Conservation (phyloP, 768 basidiomycete genomes). For the Mycena crocata region DNA sequence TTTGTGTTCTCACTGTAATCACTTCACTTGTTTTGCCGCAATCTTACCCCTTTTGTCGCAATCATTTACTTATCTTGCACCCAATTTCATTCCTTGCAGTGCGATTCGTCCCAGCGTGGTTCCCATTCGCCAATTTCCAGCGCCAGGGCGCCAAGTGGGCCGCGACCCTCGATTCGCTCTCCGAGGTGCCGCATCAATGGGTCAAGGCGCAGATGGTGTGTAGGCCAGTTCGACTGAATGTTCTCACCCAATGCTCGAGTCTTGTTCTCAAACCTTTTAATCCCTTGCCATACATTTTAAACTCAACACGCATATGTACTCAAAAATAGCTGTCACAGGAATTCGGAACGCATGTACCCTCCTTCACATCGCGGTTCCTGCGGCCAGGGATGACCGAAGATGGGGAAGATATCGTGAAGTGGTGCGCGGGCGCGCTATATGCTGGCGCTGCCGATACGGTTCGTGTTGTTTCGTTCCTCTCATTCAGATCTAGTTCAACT, state of each 20-base stretch:
- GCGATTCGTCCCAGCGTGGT: constrained; percentile 60
- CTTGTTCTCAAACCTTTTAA: too few relatives aligned
- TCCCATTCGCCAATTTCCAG: constrained; percentile 63
- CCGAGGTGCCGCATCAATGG: constrained; percentile 55
- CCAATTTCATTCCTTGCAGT: too few relatives aligned
- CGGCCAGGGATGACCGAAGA: constrained; percentile 43
- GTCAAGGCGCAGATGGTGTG: constrained; percentile 58
- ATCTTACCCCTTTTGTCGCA: too few relatives aligned
- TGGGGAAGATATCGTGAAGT: constrained; percentile 60
- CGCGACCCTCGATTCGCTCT: constrained; percentile 48
- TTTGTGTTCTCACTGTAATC: not conserved
- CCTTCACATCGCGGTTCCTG: constrained; percentile 57
- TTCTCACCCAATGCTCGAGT: too few relatives aligned
- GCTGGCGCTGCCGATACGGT: constrained; percentile 61
- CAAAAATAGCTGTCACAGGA: constrained; percentile 37
- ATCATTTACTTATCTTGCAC: not conserved
- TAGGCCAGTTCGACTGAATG: too few relatives aligned
- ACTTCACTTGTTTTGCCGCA: too few relatives aligned
- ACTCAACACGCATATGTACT: not conserved
- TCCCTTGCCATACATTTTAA: too few relatives aligned
- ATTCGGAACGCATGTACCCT: constrained; percentile 48
- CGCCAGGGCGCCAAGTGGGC: constrained; percentile 57
- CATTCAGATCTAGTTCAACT: too few relatives aligned
- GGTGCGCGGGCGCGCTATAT: constrained; percentile 62
- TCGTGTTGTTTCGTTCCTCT: constrained; percentile 26